Conservation (phyloP, 2,329 filamentous ascomycete species). For the Berkeleyomyces basicola region DNA sequence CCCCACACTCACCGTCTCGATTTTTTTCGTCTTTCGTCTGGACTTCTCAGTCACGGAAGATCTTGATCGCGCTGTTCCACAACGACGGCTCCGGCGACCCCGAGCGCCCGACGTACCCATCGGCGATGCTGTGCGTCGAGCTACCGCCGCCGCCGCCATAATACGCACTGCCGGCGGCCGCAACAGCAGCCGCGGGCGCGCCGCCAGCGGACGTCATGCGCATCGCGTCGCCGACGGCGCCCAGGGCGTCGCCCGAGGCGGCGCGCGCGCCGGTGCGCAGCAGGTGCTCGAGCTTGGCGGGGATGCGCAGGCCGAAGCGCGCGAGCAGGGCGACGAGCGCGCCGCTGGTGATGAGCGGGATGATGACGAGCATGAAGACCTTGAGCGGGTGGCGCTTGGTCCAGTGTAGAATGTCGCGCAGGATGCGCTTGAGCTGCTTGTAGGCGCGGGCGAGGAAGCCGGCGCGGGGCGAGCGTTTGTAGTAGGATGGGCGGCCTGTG, state of each 20-base stretch:
- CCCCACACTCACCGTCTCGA: background rate
- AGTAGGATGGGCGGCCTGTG: slow-evolving; percentile 42
- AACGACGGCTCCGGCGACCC: background rate
- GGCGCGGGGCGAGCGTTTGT: slow-evolving; percentile 66
- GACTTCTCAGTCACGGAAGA: slow-evolving; percentile 7
- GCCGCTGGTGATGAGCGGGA: slow-evolving; percentile 76
- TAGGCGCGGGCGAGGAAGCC: slow-evolving; percentile 61
- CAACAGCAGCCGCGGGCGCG: slow-evolving; percentile 17
- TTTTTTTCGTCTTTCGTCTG: background rate
- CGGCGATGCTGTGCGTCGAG: slow-evolving; percentile 6
- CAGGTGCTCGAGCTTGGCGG: slow-evolving; percentile 43
- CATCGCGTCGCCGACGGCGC: slow-evolving; percentile 38
- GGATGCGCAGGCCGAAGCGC: slow-evolving; percentile 64
- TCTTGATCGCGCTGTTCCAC: slow-evolving; percentile 8
- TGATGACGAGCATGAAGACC: slow-evolving; percentile 70
- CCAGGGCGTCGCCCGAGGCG: slow-evolving; percentile 30
- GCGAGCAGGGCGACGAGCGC: slow-evolving; percentile 61
- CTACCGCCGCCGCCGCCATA: slow-evolving; percentile 2
- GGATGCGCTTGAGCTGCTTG: slow-evolving; percentile 58
- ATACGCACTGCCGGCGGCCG: slow-evolving; percentile 2
- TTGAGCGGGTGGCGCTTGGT: slow-evolving; percentile 72
- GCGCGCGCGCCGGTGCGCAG: slow-evolving; percentile 36
- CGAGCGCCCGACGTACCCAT: background rate
- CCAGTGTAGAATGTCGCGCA: slow-evolving; percentile 68
- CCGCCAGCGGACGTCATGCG: slow-evolving; percentile 29